These are phyloP conservation scores for Populus hybrid DNA, from an alignment of 441 rosid species.

Conservation along the genomic window DNA sequence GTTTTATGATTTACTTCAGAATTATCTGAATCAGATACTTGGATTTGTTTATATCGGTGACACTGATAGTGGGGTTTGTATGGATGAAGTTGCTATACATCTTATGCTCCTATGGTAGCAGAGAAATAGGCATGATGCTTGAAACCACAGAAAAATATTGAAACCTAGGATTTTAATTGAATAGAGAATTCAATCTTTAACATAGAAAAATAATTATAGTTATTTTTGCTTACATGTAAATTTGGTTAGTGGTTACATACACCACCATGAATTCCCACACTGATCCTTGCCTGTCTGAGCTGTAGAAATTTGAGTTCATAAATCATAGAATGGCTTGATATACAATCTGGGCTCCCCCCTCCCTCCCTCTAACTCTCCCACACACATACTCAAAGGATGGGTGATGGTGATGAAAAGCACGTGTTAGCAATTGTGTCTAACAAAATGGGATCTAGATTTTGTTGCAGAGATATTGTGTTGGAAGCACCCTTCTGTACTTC, in stretches of 20 bases:
- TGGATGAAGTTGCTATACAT: background rate
- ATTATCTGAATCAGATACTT: background rate
- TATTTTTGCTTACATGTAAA: background rate
- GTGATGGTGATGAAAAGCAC: background rate
- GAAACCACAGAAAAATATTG: background rate
- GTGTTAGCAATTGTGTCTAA: background rate
- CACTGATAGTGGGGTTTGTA: background rate
- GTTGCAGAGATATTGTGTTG: conserved; percentile 3
- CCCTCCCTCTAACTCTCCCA: background rate
- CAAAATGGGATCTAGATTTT: conserved; percentile 1
- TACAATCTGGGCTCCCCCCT: background rate
- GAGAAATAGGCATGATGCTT: background rate
- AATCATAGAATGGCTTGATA: background rate
- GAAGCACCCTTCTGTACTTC: background rate
- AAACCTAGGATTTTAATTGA: background rate
- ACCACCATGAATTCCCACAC: background rate
- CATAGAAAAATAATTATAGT: too few species aligned
- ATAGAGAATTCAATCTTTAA: background rate
- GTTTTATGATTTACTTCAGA: background rate
- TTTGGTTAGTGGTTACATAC: background rate
- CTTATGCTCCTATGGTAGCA: background rate
- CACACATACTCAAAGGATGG: background rate
- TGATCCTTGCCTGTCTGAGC: background rate
- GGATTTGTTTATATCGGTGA: background rate
- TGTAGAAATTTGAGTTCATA: background rate